phyloP scores from a whole-genome alignment of 345 rosid species.

The Populus pruinosa region DNA sequence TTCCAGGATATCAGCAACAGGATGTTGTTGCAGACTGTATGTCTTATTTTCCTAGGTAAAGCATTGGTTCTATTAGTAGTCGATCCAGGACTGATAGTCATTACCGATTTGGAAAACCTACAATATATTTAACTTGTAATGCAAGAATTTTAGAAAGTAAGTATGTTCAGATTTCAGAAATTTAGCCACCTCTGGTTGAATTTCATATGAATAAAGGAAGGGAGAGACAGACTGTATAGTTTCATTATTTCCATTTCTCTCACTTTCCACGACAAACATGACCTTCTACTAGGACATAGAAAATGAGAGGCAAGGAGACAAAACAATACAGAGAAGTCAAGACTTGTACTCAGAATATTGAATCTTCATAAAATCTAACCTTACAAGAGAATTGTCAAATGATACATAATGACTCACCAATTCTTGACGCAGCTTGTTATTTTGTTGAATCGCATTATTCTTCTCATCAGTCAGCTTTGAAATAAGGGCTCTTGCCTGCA shows the following conservation, averaged over 20 bases:
- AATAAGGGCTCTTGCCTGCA: constrained; percentile 53
- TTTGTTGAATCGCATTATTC: constrained; percentile 52
- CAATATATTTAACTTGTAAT: not conserved
- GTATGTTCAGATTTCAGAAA: not conserved
- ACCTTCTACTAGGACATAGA: not conserved
- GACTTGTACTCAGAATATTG: not conserved
- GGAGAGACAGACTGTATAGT: not conserved
- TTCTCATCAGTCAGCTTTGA: constrained; percentile 63
- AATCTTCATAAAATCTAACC: not conserved
- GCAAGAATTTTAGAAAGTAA: not conserved
- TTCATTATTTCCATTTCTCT: not conserved
- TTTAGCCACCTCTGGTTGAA: not conserved
- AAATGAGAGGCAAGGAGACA: not conserved
- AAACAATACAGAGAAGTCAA: not conserved
- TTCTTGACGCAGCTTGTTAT: constrained; percentile 58
- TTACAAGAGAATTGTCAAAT: not conserved
- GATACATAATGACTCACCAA: constrained; percentile 40
- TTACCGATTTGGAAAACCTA: not conserved
- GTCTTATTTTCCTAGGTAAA: too few relatives aligned
- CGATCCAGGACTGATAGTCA: too few relatives aligned
- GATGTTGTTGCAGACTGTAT: too few relatives aligned
- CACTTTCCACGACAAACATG: not conserved
- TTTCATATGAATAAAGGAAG: not conserved
- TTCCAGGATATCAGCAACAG: too few relatives aligned
- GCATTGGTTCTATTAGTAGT: too few relatives aligned